phyloP scores from a whole-genome alignment of 169 alveolate genomes.

The Cryptosporidium bovis region DNA sequence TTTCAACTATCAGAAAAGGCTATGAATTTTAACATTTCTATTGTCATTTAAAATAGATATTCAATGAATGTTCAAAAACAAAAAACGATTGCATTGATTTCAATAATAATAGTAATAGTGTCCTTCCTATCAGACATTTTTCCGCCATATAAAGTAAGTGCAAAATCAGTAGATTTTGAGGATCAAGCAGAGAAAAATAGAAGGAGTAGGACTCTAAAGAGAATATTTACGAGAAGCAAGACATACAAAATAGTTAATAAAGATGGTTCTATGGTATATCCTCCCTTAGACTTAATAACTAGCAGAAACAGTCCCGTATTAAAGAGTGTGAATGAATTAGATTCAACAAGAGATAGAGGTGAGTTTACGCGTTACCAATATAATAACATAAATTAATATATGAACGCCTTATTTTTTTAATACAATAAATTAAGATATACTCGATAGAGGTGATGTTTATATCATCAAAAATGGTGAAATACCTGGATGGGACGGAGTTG shows the following conservation, averaged over 20 bases:
- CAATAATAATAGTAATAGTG: too few relatives aligned
- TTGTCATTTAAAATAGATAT: too few relatives aligned
- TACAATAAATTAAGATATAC: conserved; percentile 10
- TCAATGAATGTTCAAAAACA: too few relatives aligned
- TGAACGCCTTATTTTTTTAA: neutral
- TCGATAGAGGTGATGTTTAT: conserved; percentile 26
- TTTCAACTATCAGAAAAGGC: too few relatives aligned
- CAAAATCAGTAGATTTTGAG: too few relatives aligned
- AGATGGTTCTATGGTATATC: conserved; percentile 34
- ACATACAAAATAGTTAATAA: neutral
- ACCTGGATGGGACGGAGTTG: conserved; percentile 72
- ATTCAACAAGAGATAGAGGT: conserved; percentile 28
- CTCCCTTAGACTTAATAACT: conserved; percentile 26
- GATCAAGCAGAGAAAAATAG: too few relatives aligned
- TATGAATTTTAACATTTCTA: too few relatives aligned
- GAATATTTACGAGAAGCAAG: too few relatives aligned
- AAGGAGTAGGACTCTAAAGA: too few relatives aligned
- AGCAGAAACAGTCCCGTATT: conserved; percentile 11
- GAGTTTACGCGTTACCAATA: neutral
- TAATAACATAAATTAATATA: neutral
- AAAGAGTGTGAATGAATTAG: conserved; percentile 15
- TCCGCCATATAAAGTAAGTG: too few relatives aligned
- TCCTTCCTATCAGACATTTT: too few relatives aligned
- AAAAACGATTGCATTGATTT: too few relatives aligned
- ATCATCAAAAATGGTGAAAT: conserved; percentile 49